Evolutionary conservation across 2,329 filamentous ascomycete species (phyloP).

Genomic region (Chaetomium globosum): DNA sequence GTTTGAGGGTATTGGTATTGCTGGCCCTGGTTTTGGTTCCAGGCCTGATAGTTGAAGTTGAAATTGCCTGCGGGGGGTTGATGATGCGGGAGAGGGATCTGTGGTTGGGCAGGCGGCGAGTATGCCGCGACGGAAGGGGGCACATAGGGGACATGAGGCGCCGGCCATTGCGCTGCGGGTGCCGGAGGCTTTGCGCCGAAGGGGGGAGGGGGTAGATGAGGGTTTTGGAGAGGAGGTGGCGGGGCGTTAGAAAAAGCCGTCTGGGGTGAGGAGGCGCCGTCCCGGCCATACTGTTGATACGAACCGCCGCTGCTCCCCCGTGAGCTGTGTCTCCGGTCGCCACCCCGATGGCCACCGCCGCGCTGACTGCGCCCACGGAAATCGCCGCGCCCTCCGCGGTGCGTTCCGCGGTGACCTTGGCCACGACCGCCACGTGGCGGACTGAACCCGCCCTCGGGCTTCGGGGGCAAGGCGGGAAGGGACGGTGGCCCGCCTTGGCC

Average conservation of each 20-base stretch:
- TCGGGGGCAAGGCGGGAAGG: slow-evolving; percentile 42
- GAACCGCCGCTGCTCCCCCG: slow-evolving; percentile 44
- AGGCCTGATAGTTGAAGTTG: slow-evolving; percentile 34
- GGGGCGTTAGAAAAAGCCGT: slow-evolving; percentile 23
- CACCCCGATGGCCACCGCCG: slow-evolving; percentile 41
- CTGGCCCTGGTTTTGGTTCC: slow-evolving; percentile 35
- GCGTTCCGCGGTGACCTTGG: slow-evolving; percentile 38
- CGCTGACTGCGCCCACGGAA: slow-evolving; percentile 51
- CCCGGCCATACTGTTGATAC: slow-evolving; percentile 25
- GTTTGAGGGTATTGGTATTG: slow-evolving; percentile 39
- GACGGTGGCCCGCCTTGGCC: slow-evolving; percentile 50
- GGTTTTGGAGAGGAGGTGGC: slow-evolving; percentile 30
- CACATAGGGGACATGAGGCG: slow-evolving; percentile 16
- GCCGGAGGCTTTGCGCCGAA: slow-evolving; percentile 32
- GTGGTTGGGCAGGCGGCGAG: slow-evolving; percentile 21
- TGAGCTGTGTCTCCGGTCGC: slow-evolving; percentile 43
- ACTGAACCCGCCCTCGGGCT: slow-evolving; percentile 43
- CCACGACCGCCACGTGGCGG: slow-evolving; percentile 29
- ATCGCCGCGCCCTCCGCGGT: slow-evolving; percentile 50
- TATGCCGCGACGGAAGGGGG: slow-evolving; percentile 27
- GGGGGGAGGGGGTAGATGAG: slow-evolving; percentile 36
- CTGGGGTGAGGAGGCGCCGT: slow-evolving; percentile 29
- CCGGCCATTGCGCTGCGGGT: slow-evolving; percentile 33
- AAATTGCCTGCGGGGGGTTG: slow-evolving; percentile 27
- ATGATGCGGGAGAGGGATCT: slow-evolving; percentile 21